phyloP scores from a whole-genome alignment of 1,139 yeast species.

The Suhomyces guaymorum region DNA sequence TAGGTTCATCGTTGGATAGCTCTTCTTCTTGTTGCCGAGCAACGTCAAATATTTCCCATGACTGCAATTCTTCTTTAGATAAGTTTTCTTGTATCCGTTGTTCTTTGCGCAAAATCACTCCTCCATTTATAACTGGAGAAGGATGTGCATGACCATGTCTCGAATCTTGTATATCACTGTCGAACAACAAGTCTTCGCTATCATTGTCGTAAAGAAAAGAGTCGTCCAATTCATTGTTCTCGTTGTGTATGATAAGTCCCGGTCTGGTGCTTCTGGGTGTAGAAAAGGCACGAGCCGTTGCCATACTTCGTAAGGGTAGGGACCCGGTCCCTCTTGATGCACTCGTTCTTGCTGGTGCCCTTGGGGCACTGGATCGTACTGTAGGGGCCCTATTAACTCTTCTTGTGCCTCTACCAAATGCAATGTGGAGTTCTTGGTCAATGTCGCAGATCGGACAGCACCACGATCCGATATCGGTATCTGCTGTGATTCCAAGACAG shows the following conservation, averaged over 20 bases:
- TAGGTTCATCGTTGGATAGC: too few species aligned
- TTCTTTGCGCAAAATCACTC: slow-evolving; percentile 41
- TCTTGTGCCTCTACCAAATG: too few species aligned
- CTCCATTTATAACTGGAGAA: slow-evolving; percentile 40
- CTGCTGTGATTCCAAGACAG: slow-evolving; percentile 33
- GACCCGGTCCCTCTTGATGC: not conserved
- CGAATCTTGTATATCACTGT: not conserved
- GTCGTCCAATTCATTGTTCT: slow-evolving; percentile 39
- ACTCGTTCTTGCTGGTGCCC: not conserved
- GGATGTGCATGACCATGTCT: slow-evolving; percentile 1
- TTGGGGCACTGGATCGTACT: not conserved
- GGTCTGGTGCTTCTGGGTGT: slow-evolving; percentile 8
- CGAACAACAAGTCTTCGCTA: slow-evolving; percentile 6
- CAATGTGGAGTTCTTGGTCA: slow-evolving; percentile 30
- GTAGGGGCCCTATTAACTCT: too few species aligned
- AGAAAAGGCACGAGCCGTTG: too few species aligned
- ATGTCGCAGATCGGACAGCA: slow-evolving; percentile 48
- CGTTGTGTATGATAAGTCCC: slow-evolving; percentile 33
- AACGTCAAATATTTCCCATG: slow-evolving; percentile 44
- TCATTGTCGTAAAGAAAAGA: slow-evolving; percentile 29
- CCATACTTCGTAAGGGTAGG: too few species aligned
- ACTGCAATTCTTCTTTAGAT: slow-evolving; percentile 37
- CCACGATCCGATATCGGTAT: slow-evolving; percentile 27
- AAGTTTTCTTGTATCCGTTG: slow-evolving; percentile 30
- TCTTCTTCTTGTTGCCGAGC: slow-evolving; percentile 23